Evolutionary conservation across 164 flowering plant genomes (phyloP).

Genomic region (Sextonia rubra): DNA sequence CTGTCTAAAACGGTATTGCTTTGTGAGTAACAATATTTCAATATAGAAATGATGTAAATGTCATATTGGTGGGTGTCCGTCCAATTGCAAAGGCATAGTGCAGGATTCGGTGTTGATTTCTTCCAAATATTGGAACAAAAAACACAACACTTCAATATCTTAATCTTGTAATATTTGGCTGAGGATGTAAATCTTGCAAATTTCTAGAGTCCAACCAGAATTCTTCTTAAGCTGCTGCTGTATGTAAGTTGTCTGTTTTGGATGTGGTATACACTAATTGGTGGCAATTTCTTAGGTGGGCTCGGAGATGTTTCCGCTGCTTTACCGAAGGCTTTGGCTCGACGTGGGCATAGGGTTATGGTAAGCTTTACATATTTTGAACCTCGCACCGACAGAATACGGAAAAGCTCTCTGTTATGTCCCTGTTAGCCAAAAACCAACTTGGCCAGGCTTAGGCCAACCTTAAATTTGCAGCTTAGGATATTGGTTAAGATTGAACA

Average conservation of each 20-base stretch:
- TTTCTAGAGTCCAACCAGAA: background rate
- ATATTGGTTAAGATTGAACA: background rate
- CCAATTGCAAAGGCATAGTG: background rate
- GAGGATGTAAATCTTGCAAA: too few species aligned
- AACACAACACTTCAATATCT: too few species aligned
- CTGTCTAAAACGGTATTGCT: too few species aligned
- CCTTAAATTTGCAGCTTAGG: background rate
- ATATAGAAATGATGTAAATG: background rate
- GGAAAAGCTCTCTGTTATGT: conserved; percentile 1
- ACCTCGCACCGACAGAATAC: background rate
- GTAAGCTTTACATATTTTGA: conserved; percentile 29
- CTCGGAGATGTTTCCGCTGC: conserved; percentile 99
- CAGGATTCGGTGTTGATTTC: background rate
- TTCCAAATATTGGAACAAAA: background rate
- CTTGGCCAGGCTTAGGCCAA: background rate
- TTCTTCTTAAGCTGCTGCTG: background rate
- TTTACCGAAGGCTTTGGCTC: conserved; percentile 96
- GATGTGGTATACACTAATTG: background rate
- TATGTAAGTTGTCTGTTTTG: background rate
- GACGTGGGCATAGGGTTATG: conserved; percentile 98
- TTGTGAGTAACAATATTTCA: background rate
- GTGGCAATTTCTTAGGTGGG: conserved; percentile 56
- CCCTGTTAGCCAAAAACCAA: background rate
- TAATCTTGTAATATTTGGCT: background rate
- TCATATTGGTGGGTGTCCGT: background rate